Base-by-base conservation (phyloP, 805 yeast species). In the Candida dajiaensis region DNA sequence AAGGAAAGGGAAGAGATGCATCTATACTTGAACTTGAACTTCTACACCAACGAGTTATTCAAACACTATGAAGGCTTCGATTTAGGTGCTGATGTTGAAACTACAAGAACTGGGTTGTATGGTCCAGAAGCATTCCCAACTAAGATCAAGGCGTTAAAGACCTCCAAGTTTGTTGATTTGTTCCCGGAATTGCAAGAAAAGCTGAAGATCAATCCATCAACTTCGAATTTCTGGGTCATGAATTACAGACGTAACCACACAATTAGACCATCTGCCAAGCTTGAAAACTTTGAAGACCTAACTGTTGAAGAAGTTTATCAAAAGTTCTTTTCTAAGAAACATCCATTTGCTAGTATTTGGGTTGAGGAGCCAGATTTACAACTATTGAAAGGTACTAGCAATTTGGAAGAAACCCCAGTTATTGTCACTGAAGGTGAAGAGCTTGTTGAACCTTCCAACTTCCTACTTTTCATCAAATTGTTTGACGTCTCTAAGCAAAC, bases 1-100 rank as follows among this genome's bases (percentile, higher is more conserved):
- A 77, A 74, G 51, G 87, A 85, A 51, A 69, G 74, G 38, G 88
- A 83, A 51, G 97, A 92, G 59, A 80, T 78, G 67, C 87, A 81
- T 56, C 59, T 80, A 21, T 84, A 79, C 57, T 68, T 76, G 38
- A 75, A 73, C 43, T 73, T 87, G 43, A 75, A 78, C 44, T 65
- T 88, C 26, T 78, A 77, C 48, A 74, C 85, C 0, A 61, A 69
- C 36, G 61, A 69, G 2, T 76, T 80, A 38, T 83, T 87, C 55
- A 66, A 69, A 46, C 68, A 76, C 45, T 83, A 77, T 58, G 73
- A 78, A 57, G 95, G 95, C 0, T 82, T 86, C 58, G 97, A 89
- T 62, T 59, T 85, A 15, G 87, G 83, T 12, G 82, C 88, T 4
- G 86, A 86, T 70, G 74, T 77, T 13, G 53, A 60, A 18, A 53